Evolutionary conservation across 2,329 filamentous ascomycete genomes (phyloP).

Genomic region (Byssothecium circinans): DNA sequence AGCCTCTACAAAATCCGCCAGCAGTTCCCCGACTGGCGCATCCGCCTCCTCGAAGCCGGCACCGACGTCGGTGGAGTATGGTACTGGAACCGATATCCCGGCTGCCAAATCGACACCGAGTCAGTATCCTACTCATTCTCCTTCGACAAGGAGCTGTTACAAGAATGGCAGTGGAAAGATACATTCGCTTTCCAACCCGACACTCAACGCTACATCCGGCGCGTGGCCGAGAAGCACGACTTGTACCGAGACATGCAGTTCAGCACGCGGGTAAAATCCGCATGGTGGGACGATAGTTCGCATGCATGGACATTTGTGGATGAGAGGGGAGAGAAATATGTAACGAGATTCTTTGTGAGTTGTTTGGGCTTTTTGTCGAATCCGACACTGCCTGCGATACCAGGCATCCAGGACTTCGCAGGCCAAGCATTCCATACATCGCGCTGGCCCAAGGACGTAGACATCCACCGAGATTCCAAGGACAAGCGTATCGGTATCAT

Average conservation of each 20-base stretch:
- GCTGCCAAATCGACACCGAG: slow-evolving; percentile 47
- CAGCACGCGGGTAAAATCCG: slow-evolving; percentile 54
- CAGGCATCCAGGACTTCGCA: slow-evolving; percentile 59
- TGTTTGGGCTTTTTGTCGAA: slow-evolving; percentile 18
- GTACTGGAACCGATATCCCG: slow-evolving; percentile 27
- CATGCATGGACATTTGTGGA: slow-evolving; percentile 16
- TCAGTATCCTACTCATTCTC: slow-evolving; percentile 46
- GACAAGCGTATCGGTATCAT: slow-evolving; percentile 61
- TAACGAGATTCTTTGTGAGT: slow-evolving; percentile 13
- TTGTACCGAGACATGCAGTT: slow-evolving; percentile 58
- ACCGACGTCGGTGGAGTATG: slow-evolving; percentile 39
- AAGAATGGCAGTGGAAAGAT: slow-evolving; percentile 57
- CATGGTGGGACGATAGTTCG: slow-evolving; percentile 47
- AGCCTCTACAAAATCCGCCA: slow-evolving; percentile 36
- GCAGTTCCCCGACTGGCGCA: slow-evolving; percentile 18
- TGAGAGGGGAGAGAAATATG: slow-evolving; percentile 4
- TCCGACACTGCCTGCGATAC: slow-evolving; percentile 11
- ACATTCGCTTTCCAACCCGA: slow-evolving; percentile 46
- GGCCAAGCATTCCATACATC: slow-evolving; percentile 60
- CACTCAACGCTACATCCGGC: slow-evolving; percentile 29
- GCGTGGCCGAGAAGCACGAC: slow-evolving; percentile 37
- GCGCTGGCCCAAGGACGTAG: slow-evolving; percentile 58
- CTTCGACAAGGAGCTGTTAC: slow-evolving; percentile 45
- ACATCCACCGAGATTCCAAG: slow-evolving; percentile 39
- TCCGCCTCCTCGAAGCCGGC: slow-evolving; percentile 30